These are phyloP conservation scores for Strobilomyces confusus DNA, from an alignment of 768 basidiomycete genomes.

Conservation along the genomic window DNA sequence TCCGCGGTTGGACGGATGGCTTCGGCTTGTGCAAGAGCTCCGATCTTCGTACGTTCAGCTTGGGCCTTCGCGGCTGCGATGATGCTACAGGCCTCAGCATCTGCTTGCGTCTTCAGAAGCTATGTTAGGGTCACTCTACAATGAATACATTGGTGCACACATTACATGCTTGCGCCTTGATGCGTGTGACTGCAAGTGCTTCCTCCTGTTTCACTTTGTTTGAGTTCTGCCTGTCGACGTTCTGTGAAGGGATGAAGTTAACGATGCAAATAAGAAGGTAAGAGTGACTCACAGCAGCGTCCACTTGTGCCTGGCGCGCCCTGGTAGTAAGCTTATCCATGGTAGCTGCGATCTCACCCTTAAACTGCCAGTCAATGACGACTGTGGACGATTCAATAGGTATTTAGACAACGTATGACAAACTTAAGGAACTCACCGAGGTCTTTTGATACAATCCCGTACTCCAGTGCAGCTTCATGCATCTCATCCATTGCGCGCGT, in stretches of 20 bases:
- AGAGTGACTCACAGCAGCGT: constrained; percentile 59
- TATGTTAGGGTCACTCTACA: constrained; percentile 7
- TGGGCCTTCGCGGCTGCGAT: constrained; percentile 73
- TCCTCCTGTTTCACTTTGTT: constrained; percentile 86
- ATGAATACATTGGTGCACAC: constrained; percentile 25
- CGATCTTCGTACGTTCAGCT: constrained; percentile 61
- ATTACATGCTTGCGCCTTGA: constrained; percentile 63
- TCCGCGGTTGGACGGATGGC: constrained; percentile 72
- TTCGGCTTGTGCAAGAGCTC: constrained; percentile 73
- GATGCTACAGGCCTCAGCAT: constrained; percentile 70
- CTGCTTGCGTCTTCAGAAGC: constrained; percentile 53
- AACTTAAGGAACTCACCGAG: constrained; percentile 43
- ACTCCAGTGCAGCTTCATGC: constrained; percentile 75
- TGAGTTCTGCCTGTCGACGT: constrained; percentile 83
- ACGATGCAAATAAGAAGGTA: neutral
- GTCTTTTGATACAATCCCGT: constrained; percentile 80
- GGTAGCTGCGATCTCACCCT: constrained; percentile 79
- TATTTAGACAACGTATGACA: neutral
- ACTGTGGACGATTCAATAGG: constrained; percentile 39
- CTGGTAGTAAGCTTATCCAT: constrained; percentile 86
- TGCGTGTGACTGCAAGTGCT: constrained; percentile 67
- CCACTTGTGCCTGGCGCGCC: constrained; percentile 82
- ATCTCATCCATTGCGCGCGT: constrained; percentile 87
- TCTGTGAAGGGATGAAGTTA: constrained; percentile 37
- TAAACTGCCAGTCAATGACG: constrained; percentile 85